Conservation (phyloP, 805 yeast genomes). For the Metschnikowia gruessii region DNA sequence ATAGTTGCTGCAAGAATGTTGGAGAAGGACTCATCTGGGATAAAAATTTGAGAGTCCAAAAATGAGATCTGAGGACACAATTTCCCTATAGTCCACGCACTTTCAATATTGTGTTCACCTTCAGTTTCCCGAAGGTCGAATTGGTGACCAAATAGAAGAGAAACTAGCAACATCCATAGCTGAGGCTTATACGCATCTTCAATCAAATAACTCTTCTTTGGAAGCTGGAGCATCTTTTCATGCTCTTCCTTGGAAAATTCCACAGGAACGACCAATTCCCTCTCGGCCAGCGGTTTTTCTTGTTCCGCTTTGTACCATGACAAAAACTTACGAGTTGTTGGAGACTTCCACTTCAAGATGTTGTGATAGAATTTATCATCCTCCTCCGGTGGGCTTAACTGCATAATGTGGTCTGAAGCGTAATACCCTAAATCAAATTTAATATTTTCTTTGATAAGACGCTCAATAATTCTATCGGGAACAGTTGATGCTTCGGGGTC, state of each 20-base stretch:
- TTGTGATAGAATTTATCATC: conserved; percentile 47
- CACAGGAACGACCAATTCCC: conserved; percentile 36
- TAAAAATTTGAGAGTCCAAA: conserved; percentile 58
- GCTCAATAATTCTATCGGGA: conserved; percentile 59
- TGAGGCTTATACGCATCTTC: conserved; percentile 47
- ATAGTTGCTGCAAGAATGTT: conserved; percentile 51
- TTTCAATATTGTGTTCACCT: conserved; percentile 72
- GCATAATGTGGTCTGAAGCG: conserved; percentile 72
- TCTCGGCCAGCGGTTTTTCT: conserved; percentile 23
- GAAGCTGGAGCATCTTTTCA: conserved; percentile 65
- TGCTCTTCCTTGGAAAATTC: conserved; percentile 61
- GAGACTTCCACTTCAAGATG: conserved; percentile 52
- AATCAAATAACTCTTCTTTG: conserved; percentile 57
- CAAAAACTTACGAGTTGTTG: conserved; percentile 41
- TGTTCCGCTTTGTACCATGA: conserved; percentile 47
- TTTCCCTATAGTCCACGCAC: conserved; percentile 93
- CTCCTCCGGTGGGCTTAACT: conserved; percentile 54
- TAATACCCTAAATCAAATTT: conserved; percentile 89
- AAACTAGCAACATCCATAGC: conserved; percentile 60
- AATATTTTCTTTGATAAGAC: conserved; percentile 62
- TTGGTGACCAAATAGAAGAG: conserved; percentile 66
- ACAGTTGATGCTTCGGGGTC: conserved; percentile 70
- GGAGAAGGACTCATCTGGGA: conserved; percentile 23
- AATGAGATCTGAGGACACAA: conserved; percentile 73
- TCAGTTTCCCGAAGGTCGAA: conserved; percentile 75